phyloP scores from a whole-genome alignment of 164 flowering plant species.

The Vitis rupestris region DNA sequence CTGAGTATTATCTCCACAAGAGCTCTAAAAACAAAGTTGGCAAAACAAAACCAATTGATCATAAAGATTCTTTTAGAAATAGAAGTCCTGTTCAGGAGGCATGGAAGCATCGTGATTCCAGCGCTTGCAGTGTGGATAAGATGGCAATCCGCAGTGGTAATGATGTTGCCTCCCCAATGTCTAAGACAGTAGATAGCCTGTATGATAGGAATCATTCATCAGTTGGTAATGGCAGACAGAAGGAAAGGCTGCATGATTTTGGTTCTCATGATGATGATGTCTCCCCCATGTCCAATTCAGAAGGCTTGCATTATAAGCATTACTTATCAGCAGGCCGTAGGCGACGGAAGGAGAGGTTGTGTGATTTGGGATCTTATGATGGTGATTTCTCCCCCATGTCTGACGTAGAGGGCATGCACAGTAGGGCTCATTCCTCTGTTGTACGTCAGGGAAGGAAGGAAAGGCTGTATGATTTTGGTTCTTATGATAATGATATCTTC shows the following conservation, averaged over 20 bases:
- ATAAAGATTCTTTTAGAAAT: constrained; percentile 13
- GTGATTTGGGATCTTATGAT: not conserved
- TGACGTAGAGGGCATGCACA: constrained; percentile 12
- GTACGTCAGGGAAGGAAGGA: constrained; percentile 16
- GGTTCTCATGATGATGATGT: not conserved
- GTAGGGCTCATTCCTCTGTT: constrained; percentile 8
- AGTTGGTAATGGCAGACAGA: constrained; percentile 15
- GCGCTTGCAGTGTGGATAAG: constrained; percentile 16
- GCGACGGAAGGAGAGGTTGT: not conserved
- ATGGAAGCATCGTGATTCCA: constrained; percentile 7
- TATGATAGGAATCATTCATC: constrained; percentile 13
- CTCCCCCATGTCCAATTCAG: no score
- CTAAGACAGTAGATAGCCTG: constrained; percentile 12
- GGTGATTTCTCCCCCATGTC: constrained; percentile 13
- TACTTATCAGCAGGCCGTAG: no score
- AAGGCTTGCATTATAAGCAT: no score
- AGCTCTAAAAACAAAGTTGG: constrained; percentile 16
- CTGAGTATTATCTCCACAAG: constrained; percentile 19
- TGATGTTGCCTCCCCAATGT: constrained; percentile 14
- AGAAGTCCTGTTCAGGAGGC: constrained; percentile 15
- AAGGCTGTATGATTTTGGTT: constrained; percentile 11
- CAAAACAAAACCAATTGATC: constrained; percentile 13
- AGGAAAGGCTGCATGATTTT: constrained; percentile 13
- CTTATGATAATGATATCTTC: no score
- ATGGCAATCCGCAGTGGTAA: constrained; percentile 6